Conservation (phyloP, 139 green algal genomes). For the Coelastrella sp. region DNA sequence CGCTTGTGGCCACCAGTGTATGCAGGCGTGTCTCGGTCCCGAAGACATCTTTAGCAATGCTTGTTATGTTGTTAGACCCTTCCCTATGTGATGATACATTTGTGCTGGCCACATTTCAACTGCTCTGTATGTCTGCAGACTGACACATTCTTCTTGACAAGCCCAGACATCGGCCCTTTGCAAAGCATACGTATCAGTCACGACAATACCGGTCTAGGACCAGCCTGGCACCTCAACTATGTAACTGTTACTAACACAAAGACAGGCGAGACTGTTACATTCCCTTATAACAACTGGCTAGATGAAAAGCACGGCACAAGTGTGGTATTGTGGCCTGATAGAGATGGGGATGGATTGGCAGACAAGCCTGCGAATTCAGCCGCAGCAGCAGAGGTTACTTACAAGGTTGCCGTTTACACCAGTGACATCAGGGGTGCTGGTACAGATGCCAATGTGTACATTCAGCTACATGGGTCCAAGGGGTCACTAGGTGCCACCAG, state of each 20-base stretch:
- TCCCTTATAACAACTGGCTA: slow-evolving; percentile 45
- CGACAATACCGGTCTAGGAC: slow-evolving; percentile 61
- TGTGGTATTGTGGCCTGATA: slow-evolving; percentile 33
- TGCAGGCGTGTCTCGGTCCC: neutral
- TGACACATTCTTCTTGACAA: slow-evolving; percentile 71
- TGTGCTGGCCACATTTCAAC: neutral
- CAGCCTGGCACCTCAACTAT: slow-evolving; percentile 55
- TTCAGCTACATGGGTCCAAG: slow-evolving; percentile 65
- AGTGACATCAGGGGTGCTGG: slow-evolving; percentile 62
- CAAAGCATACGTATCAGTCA: slow-evolving; percentile 61
- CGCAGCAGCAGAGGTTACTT: slow-evolving; percentile 41
- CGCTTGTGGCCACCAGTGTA: neutral
- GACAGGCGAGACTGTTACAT: slow-evolving; percentile 4
- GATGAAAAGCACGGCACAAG: slow-evolving; percentile 20
- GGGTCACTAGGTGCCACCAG: slow-evolving; percentile 53
- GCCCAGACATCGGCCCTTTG: slow-evolving; percentile 59
- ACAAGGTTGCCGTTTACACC: slow-evolving; percentile 64
- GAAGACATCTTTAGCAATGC: neutral
- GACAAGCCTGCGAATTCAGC: neutral
- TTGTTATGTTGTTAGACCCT: too few relatives aligned
- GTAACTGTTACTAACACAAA: slow-evolving; percentile 38
- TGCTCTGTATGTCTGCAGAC: slow-evolving; percentile 45
- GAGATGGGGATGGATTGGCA: slow-evolving; percentile 10
- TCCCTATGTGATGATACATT: too few relatives aligned
- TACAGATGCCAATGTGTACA: slow-evolving; percentile 70